phyloP scores from a whole-genome alignment of 2,329 filamentous ascomycete genomes.

The Camptophora hylomeconis region DNA sequence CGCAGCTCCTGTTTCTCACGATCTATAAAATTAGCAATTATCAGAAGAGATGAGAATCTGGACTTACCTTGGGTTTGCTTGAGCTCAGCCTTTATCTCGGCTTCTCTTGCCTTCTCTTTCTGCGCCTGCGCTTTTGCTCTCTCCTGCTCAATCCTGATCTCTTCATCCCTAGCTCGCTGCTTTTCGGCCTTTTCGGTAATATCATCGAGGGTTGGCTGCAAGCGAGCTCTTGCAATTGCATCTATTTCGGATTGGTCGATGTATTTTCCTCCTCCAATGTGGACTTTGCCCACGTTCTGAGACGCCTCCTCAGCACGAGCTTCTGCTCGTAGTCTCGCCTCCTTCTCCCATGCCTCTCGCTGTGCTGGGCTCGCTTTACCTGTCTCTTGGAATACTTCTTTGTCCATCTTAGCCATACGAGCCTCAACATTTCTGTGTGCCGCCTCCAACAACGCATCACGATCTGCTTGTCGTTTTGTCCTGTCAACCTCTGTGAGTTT shows the following conservation, averaged over 20 bases:
- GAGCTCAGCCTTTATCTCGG: slow-evolving; percentile 24
- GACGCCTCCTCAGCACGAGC: slow-evolving; percentile 49
- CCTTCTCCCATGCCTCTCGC: slow-evolving; percentile 65
- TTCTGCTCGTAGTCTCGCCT: slow-evolving; percentile 57
- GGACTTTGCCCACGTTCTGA: slow-evolving; percentile 42
- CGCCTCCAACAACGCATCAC: slow-evolving; percentile 59
- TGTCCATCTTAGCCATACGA: slow-evolving; percentile 66
- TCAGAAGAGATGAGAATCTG: not conserved
- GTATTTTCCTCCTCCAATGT: slow-evolving; percentile 70
- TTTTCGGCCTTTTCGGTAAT: slow-evolving; percentile 67
- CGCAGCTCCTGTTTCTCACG: slow-evolving; percentile 14
- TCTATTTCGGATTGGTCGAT: slow-evolving; percentile 69
- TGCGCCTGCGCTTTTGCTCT: slow-evolving; percentile 47
- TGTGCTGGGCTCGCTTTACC: slow-evolving; percentile 41
- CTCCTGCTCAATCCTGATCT: slow-evolving; percentile 50
- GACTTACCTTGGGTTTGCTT: slow-evolving; percentile 32
- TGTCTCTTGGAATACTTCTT: slow-evolving; percentile 25
- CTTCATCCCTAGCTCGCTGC: slow-evolving; percentile 54
- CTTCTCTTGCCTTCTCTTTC: slow-evolving; percentile 26
- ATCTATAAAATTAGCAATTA: slow-evolving; percentile 6
- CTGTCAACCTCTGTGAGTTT: slow-evolving; percentile 56
- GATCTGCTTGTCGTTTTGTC: slow-evolving; percentile 62
- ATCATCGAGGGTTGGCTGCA: slow-evolving; percentile 75
- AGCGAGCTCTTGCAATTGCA: slow-evolving; percentile 58
- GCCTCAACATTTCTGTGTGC: slow-evolving; percentile 79